A percentile compares a stretch with the other conserved stretches of the same genome.
Evolutionary conservation across 208 protist species (phyloP).

Genomic region (Phytomonas sp.): DNA sequence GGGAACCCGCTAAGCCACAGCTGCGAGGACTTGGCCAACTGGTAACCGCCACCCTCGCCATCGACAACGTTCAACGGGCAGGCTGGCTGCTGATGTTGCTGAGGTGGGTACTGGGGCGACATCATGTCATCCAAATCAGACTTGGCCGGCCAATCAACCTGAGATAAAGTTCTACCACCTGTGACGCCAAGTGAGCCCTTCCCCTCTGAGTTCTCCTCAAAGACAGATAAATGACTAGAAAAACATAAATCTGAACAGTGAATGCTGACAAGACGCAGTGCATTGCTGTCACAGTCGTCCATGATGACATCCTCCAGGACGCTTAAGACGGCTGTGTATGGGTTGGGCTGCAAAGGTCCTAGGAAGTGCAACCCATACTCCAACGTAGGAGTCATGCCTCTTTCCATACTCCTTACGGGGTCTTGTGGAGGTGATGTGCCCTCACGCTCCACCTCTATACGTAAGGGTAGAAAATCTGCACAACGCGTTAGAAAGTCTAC

Average conservation of each 20-base stretch:
- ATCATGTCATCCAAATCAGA: neutral
- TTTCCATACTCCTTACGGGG: neutral
- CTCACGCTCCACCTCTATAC: slow-evolving; percentile 34
- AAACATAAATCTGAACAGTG: slow-evolving; percentile 37
- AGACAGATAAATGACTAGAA: neutral
- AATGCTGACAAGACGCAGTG: slow-evolving; percentile 24
- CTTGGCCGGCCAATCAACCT: neutral
- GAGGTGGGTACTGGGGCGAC: neutral
- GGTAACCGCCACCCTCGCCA: neutral
- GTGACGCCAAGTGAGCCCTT: neutral
- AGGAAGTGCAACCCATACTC: slow-evolving; percentile 29
- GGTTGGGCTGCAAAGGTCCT: slow-evolving; percentile 31
- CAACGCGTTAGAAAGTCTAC: slow-evolving; percentile 20
- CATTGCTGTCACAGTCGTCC: slow-evolving; percentile 40
- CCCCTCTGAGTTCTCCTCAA: neutral
- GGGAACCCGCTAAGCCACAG: neutral
- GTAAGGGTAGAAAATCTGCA: slow-evolving; percentile 32
- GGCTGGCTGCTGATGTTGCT: neutral
- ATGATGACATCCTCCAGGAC: slow-evolving; percentile 61
- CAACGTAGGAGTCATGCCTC: neutral
- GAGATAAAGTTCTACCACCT: neutral
- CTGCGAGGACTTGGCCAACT: neutral
- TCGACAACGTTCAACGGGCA: neutral
- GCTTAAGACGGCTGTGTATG: slow-evolving; percentile 27
- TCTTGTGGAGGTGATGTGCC: slow-evolving; percentile 9